A percentile compares a stretch with the other conserved stretches of the same genome.
These are phyloP conservation scores for Brachypodium distachyon DNA, from an alignment of 202 grass and related monocot species.

Conservation along the genomic window DNA sequence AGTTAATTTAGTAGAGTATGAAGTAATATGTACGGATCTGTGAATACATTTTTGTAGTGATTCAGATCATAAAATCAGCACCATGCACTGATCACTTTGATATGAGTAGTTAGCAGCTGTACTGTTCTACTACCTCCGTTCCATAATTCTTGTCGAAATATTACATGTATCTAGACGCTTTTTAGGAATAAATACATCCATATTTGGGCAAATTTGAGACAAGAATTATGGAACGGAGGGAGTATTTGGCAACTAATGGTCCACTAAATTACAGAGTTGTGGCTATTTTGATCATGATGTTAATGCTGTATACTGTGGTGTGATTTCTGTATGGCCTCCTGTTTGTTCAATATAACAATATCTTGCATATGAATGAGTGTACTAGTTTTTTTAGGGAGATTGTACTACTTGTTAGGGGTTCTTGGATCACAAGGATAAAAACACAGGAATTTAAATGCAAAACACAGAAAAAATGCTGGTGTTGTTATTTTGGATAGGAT, in stretches of 20 bases:
- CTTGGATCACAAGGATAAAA: too few relatives aligned
- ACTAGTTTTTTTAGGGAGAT: not conserved
- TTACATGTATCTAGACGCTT: too few relatives aligned
- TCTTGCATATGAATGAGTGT: not conserved
- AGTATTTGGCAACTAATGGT: not conserved
- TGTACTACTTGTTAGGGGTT: not conserved
- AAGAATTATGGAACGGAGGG: too few relatives aligned
- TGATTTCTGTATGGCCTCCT: not conserved
- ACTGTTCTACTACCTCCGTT: not conserved
- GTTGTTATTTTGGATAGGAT: too few relatives aligned
- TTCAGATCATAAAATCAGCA: not conserved
- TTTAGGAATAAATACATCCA: too few relatives aligned
- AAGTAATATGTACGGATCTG: not conserved
- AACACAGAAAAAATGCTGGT: too few relatives aligned
- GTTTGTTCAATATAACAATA: not conserved
- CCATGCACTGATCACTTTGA: not conserved
- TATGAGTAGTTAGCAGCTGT: not conserved
- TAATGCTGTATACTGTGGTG: not conserved
- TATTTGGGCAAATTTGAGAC: too few relatives aligned
- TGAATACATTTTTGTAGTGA: not conserved
- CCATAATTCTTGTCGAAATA: too few relatives aligned
- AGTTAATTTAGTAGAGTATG: not conserved
- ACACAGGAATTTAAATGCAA: too few relatives aligned
- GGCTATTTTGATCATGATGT: not conserved
- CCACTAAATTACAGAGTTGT: not conserved